Conservation (phyloP, 164 flowering plant genomes). For the Chimonanthus salicifolius region DNA sequence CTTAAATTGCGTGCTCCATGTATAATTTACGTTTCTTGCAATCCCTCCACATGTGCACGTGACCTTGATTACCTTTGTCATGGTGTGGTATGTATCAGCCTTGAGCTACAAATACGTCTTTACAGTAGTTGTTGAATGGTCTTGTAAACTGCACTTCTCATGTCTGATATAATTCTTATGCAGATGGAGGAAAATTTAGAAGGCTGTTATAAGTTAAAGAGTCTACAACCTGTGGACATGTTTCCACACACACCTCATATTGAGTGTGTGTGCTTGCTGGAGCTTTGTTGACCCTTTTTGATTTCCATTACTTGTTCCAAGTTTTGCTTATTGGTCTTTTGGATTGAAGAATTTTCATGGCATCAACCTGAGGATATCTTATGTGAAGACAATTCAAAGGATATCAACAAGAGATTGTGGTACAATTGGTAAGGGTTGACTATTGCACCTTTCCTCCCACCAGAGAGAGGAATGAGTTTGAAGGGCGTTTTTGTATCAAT, state of each 20-base stretch:
- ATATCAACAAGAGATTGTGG: too few species aligned
- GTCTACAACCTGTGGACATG: conserved; percentile 97
- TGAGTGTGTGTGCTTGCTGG: conserved; percentile 86
- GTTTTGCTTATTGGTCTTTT: not conserved
- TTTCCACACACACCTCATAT: conserved; percentile 99
- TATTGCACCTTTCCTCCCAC: too few species aligned
- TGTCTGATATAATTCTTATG: conserved; percentile 10
- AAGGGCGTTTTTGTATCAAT: too few species aligned
- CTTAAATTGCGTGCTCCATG: conserved; percentile 67
- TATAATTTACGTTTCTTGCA: conserved; percentile 88
- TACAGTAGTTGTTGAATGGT: not conserved
- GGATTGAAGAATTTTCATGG: too few species aligned
- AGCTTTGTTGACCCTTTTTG: conserved; percentile 39
- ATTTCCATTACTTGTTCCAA: not conserved
- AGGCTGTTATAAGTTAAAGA: conserved; percentile 75
- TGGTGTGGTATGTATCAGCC: conserved; percentile 56
- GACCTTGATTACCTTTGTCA: conserved; percentile 97
- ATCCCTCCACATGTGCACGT: conserved; percentile 97
- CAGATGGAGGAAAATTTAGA: conserved; percentile 65
- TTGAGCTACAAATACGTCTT: not conserved
- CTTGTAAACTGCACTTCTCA: not conserved
- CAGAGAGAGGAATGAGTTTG: too few species aligned
- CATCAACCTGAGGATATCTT: too few species aligned
- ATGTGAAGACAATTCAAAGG: too few species aligned
- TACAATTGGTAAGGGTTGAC: too few species aligned